phyloP scores from a whole-genome alignment of 495 filamentous ascomycete species.

The Talaromyces adpressus region DNA sequence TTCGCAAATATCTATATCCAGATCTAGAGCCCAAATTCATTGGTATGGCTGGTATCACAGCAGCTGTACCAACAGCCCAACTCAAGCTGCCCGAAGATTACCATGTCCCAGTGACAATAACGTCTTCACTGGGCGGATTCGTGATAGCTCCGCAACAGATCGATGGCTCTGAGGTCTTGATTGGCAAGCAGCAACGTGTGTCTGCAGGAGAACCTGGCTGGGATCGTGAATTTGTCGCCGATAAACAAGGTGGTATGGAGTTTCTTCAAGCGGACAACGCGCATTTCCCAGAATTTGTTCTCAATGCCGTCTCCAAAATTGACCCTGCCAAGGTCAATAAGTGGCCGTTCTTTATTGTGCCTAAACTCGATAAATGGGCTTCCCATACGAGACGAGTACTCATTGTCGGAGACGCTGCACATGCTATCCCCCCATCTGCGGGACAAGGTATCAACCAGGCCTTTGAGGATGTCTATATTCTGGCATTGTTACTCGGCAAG shows the following conservation, averaged over 20 bases:
- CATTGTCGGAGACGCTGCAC: conserved; percentile 40
- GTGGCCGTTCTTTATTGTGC: conserved; percentile 38
- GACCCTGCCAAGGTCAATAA: conserved; percentile 19
- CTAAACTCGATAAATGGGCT: conserved; percentile 29
- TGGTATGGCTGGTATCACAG: conserved; percentile 21
- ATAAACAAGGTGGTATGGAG: conserved; percentile 28
- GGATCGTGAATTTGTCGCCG: conserved; percentile 18
- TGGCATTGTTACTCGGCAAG: conserved; percentile 12
- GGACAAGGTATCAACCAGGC: conserved; percentile 37
- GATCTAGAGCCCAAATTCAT: conserved; percentile 22
- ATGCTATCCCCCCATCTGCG: conserved; percentile 38
- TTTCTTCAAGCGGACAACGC: conserved; percentile 22
- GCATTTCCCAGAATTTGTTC: conserved; percentile 28
- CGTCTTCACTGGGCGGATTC: conserved; percentile 33
- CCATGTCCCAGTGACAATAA: conserved; percentile 33
- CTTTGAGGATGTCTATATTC: conserved; percentile 28
- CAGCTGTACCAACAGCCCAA: conserved; percentile 19
- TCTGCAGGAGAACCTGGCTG: conserved; percentile 28
- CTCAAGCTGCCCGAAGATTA: conserved; percentile 21
- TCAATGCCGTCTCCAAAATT: conserved; percentile 25
- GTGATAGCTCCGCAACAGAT: conserved; percentile 38
- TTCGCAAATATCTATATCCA: conserved; percentile 31
- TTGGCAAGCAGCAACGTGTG: conserved; percentile 30
- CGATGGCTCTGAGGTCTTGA: conserved; percentile 37
- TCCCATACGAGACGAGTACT: conserved; percentile 25